Percentiles rank a stretch among this genome's conserved stretches.
These are phyloP conservation scores for Boletus huronensis DNA, from an alignment of 768 basidiomycete genomes.

Conservation along the genomic window DNA sequence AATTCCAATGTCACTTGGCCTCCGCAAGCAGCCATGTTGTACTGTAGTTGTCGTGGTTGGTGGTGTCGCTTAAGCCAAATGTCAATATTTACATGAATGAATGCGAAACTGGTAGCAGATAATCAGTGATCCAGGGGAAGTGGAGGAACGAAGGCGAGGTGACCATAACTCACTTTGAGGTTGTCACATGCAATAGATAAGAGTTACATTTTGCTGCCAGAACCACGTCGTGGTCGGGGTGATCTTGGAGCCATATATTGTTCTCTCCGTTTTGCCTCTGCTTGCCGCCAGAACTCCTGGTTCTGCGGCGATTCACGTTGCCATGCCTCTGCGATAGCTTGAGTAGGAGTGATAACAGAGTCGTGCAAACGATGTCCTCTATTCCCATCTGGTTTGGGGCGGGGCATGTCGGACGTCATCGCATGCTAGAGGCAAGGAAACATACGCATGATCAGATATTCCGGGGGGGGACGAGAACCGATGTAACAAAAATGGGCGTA, in stretches of 20 bases:
- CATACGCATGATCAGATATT: constrained; percentile 31
- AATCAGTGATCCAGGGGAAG: constrained; percentile 4
- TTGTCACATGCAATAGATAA: constrained; percentile 13
- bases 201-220: constrained; percentile 53
- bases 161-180: constrained; percentile 14
- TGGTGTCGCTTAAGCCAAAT: constrained; percentile 21
- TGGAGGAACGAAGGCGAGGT: background rate
- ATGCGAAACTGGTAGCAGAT: constrained; percentile 24
- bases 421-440: constrained; percentile 30
- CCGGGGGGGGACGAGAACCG: constrained; percentile 21
- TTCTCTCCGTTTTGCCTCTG: constrained; percentile 45
- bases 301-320: constrained; percentile 55
- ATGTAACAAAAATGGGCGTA: constrained; percentile 34
- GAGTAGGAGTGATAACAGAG: constrained; percentile 45
- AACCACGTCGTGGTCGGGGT: constrained; percentile 32
- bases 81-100: constrained; percentile 32
- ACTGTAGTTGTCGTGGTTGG: constrained; percentile 18
- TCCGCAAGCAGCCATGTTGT: constrained; percentile 18
- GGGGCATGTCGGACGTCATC: constrained; percentile 35
- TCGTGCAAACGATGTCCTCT: constrained; percentile 29
- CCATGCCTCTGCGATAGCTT: constrained; percentile 70
- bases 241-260: constrained; percentile 42
- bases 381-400: constrained; percentile 34
- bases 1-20: constrained; percentile 10
- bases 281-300: constrained; percentile 58